Conservation (phyloP, 768 basidiomycete species). For the Clavulina sp. region DNA sequence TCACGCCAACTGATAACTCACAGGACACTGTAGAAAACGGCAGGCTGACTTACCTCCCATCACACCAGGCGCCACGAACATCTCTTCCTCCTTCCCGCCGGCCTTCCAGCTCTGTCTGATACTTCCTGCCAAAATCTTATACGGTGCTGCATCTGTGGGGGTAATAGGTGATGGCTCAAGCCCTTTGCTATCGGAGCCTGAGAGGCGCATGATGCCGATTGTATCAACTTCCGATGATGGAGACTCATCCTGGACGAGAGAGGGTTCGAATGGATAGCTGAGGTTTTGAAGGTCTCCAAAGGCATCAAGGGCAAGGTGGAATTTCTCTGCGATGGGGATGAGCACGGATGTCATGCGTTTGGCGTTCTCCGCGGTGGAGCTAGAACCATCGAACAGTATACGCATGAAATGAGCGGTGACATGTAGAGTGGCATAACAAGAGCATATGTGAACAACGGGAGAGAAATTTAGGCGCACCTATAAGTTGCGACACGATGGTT, state of each 20-base stretch:
- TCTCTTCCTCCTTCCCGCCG: conserved; percentile 6
- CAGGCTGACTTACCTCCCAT: conserved; percentile 14
- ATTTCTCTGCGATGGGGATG: conserved; percentile 5
- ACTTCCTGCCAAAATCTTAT: conserved; percentile 38
- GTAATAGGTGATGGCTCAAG: conserved; percentile 56
- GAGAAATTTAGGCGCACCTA: conserved; percentile 23
- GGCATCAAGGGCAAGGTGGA: conserved; percentile 7
- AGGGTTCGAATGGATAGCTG: too few relatives aligned
- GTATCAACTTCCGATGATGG: not conserved
- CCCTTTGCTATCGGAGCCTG: conserved; percentile 28
- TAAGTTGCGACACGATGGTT: conserved; percentile 54
- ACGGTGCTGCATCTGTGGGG: conserved; percentile 27
- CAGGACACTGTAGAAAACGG: too few relatives aligned
- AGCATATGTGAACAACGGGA: not conserved
- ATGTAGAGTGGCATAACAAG: too few relatives aligned
- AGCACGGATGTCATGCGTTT: conserved; percentile 3
- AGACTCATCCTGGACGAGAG: conserved; percentile 4
- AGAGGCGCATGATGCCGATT: conserved; percentile 32
- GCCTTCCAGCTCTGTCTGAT: conserved; percentile 31
- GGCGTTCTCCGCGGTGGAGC: conserved; percentile 8
- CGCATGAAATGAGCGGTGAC: not conserved
- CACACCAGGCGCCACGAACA: conserved; percentile 24
- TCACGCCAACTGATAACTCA: too few relatives aligned
- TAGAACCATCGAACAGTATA: not conserved
- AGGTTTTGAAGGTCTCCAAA: conserved; percentile 8